Base-by-base conservation (phyloP, 1,284 basidiomycete genomes). In the Grifola frondosa region DNA sequence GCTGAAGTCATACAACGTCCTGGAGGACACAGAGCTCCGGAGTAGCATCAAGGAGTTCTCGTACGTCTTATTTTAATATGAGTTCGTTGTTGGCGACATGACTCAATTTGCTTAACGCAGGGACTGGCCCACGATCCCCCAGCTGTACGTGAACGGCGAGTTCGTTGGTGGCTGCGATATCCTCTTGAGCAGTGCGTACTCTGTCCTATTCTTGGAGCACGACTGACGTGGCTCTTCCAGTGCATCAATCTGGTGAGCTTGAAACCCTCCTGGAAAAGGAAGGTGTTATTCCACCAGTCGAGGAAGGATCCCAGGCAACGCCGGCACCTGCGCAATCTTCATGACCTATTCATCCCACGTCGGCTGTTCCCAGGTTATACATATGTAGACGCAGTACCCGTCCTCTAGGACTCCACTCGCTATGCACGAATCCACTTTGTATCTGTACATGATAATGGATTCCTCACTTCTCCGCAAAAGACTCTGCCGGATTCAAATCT, bases 101-200 rank as follows among this genome's bases (percentile, higher is more conserved):
- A 28, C n/a, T 28, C 22, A 17, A 29, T 34, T 16, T 30, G n/a
- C 30, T 47, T 13, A 21, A 9, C 22, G 7, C 59, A 96, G 92
- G 34, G 91, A 95, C 60, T 99, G 96, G 96, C 96, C 96, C 13
- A 99, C 96, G 15, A 88, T 99, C 53, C 97, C 97, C 10, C 96
- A 99, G 66, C 70, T 99, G 8, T 99, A 97, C 62, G 77, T 98
- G 30, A 84, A 91, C 45, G 94, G 95, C 20, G 94, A 97, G 63
- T 99, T 99, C 59, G 77, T 98, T 22, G 96, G 96, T 35, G 96
- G 96, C 36, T 97, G 94, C 65, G 96, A 99, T 68, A 97, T 98
- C 58, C 71, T 98, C 40, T 67, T 98, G 22, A 81, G 81, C 54
- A 97, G 93, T 84, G 17, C 42, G 44, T 37, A 20, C 23, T 23